Conservation (phyloP, 768 basidiomycete species). For the Neoboletus brunneissimus region DNA sequence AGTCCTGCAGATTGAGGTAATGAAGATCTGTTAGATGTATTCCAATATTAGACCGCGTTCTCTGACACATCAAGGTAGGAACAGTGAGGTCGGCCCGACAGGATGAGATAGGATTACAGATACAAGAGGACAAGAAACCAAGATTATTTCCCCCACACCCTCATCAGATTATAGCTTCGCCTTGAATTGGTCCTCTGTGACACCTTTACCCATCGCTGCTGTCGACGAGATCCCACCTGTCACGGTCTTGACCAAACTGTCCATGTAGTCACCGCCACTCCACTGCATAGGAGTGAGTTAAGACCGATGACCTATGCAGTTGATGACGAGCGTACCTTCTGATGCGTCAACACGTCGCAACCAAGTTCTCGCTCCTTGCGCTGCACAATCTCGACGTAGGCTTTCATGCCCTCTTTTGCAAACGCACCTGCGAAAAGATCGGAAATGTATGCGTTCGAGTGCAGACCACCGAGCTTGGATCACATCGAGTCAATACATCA, state of each 20-base stretch:
- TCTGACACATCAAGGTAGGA: background rate
- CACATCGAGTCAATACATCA: conserved; percentile 2
- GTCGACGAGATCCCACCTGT: conserved; percentile 97
- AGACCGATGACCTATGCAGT: background rate
- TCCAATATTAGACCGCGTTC: background rate
- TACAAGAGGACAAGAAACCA: conserved; percentile 6
- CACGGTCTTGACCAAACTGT: conserved; percentile 89
- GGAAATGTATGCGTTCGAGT: conserved; percentile 96
- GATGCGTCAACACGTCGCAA: conserved; percentile 96
- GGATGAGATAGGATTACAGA: background rate
- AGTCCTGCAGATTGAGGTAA: background rate
- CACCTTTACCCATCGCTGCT: conserved; percentile 98
- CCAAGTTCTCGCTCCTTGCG: conserved; percentile 89
- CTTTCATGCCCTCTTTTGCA: conserved; percentile 97
- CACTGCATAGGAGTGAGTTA: conserved; percentile 51
- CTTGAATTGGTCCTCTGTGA: conserved; percentile 85
- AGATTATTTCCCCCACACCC: background rate
- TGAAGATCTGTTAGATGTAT: conserved; percentile 7
- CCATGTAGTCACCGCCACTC: conserved; percentile 93
- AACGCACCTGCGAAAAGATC: conserved; percentile 88
- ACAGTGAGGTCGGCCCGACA: background rate
- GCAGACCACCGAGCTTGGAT: conserved; percentile 85
- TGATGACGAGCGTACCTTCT: conserved; percentile 60
- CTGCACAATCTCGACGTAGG: conserved; percentile 94
- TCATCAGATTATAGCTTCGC: conserved; percentile 39